Evolutionary conservation across 176 grass and related monocot genomes (phyloP), one percentile per base, ranked within the genome.

Genomic region (Zoysia pacifica): DNA sequence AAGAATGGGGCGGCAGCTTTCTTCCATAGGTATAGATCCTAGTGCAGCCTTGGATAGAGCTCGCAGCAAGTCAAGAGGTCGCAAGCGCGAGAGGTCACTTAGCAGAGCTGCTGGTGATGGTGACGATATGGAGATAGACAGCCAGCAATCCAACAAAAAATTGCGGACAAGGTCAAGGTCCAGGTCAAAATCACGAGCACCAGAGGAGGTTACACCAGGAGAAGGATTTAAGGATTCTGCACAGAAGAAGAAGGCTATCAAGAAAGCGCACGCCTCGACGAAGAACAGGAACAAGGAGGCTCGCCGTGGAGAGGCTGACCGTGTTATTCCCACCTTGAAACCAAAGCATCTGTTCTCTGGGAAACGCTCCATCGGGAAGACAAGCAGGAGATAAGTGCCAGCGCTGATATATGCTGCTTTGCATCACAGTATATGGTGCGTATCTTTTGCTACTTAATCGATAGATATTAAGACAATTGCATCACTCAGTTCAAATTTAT

Each of bases 281-380:
- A 91, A 15, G 87, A 47, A 81, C 4, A 91, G 94, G 82, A 97
- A 93, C 62, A 97, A 97, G 87, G 72, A 85, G n/a, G 94, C 91
- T 70, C 80, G 89, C 28, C 78, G 82, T 63, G 94, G 94, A 82
- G 94, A 97, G 85, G 91, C 72, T 1, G 94, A 97, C 35, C 90
- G 94, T 12, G 89, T 91, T 44, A 94, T 97, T 79, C 86, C 86
- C 48, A 94, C 86, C 20, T 78, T 97, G 91, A 94, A 89, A 61
- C 94, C 94, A 14, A 97, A 97, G 47, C 94, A 97, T 81, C 77
- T 97, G 16, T 97, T 90, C 79, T 91, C 94, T 74, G 94, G 91
- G 35, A 97, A 97, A 53, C 86, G 91, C 9, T 76, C 84, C 1
- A 75, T 73, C 0, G 91, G 94, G 8, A 97, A 97, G 87, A 94